phyloP scores from a whole-genome alignment of 2,329 filamentous ascomycete species.

The Aspergillus niger region DNA sequence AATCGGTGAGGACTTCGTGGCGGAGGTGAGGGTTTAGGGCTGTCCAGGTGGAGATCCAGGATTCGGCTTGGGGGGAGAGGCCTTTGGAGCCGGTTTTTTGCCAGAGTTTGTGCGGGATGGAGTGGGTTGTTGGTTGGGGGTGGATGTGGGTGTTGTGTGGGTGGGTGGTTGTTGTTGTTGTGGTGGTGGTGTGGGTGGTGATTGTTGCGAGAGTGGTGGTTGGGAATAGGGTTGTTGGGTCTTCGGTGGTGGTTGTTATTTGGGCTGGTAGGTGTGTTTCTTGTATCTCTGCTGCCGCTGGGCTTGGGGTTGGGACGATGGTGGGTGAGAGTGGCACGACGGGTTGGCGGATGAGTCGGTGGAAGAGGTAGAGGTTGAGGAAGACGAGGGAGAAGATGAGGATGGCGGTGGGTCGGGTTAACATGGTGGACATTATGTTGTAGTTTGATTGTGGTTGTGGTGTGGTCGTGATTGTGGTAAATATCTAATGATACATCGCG shows the following conservation, averaged over 20 bases:
- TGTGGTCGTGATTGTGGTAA: neutral
- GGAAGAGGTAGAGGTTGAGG: conserved; percentile 18
- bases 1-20: conserved; percentile 37
- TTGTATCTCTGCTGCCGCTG: too few species aligned
- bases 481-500: neutral
- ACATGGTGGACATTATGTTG: neutral
- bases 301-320: neutral
- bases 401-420: conserved; percentile 10
- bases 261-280: too few species aligned
- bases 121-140: neutral
- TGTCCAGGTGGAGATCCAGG: conserved; percentile 27
- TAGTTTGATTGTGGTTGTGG: neutral
- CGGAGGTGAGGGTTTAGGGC: conserved; percentile 32
- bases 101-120: conserved; percentile 17
- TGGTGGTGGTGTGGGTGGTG: neutral
- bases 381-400: conserved; percentile 14
- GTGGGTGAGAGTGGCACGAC: conserved; percentile 10
- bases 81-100: conserved; percentile 19
- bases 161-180: neutral
- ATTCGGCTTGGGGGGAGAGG: conserved; percentile 3
- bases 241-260: neutral
- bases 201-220: neutral
- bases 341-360: conserved; percentile 13
- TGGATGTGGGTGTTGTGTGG: neutral
- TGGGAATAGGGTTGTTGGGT: neutral